Percentiles rank a stretch among this genome's conserved stretches.
phyloP scores from a whole-genome alignment of 1,139 yeast species.

The Hyphopichia fennica region DNA sequence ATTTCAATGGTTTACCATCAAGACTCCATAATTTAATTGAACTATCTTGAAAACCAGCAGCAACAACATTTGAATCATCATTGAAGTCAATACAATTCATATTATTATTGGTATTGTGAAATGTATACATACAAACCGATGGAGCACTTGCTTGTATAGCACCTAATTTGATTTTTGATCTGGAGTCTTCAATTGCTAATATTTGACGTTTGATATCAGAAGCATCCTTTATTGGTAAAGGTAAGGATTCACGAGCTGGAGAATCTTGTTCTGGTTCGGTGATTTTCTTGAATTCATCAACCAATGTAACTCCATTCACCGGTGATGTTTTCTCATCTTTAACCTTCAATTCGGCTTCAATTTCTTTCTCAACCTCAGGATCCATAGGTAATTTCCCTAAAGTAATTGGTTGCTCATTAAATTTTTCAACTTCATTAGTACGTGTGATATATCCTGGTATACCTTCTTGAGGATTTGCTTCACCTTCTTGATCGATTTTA shows the following conservation, averaged over 20 bases:
- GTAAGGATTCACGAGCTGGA: conserved; percentile 73
- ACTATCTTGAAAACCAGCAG: conserved; percentile 94
- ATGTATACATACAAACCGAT: conserved; percentile 96
- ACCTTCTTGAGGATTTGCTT: conserved; percentile 62
- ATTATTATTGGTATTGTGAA: conserved; percentile 91
- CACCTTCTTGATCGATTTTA: conserved; percentile 46
- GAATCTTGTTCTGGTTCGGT: conserved; percentile 57
- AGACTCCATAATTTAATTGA: conserved; percentile 89
- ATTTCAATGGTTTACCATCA: conserved; percentile 80
- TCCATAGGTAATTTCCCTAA: conserved; percentile 86
- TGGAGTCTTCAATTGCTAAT: conserved; percentile 75
- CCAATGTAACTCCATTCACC: conserved; percentile 40
- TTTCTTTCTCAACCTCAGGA: conserved; percentile 79
- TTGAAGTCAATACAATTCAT: conserved; percentile 83
- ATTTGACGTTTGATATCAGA: conserved; percentile 79
- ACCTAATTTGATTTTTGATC: conserved; percentile 65
- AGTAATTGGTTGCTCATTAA: conserved; percentile 72
- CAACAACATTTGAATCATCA: conserved; percentile 81
- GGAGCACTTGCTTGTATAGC: conserved; percentile 80
- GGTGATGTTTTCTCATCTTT: conserved; percentile 59
- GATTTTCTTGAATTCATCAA: conserved; percentile 52
- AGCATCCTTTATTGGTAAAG: conserved; percentile 81
- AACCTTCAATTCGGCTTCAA: conserved; percentile 77
- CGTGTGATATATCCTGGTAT: conserved; percentile 55
- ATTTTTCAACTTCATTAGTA: conserved; percentile 52